phyloP scores from a whole-genome alignment of 257 asterid genomes.

The Eucommia ulmoides region DNA sequence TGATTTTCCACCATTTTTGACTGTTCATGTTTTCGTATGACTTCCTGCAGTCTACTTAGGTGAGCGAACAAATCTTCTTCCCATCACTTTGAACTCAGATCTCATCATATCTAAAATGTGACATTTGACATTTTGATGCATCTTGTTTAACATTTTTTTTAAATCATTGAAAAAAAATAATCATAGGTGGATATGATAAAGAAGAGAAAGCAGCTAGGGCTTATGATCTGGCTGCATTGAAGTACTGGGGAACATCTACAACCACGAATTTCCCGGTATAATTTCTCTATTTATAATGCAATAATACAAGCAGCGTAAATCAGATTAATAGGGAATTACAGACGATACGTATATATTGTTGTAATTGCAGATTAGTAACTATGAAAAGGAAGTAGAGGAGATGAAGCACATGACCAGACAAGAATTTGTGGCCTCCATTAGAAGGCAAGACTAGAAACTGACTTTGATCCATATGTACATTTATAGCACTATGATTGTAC shows the following conservation, averaged over 20 bases:
- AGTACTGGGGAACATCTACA: constrained; percentile 94
- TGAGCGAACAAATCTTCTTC: constrained; percentile 16
- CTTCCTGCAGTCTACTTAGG: constrained; percentile 73
- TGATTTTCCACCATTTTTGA: not conserved
- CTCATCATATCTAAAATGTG: no score
- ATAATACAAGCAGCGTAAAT: no score
- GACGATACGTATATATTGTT: no score
- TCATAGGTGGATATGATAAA: constrained; percentile 84
- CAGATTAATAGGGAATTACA: no score
- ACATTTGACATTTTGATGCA: no score
- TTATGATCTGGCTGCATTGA: constrained; percentile 81
- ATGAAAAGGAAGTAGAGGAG: constrained; percentile 86
- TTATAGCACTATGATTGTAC: no score
- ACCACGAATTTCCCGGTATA: constrained; percentile 84
- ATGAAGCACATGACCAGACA: constrained; percentile 95
- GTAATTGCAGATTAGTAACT: constrained; percentile 56
- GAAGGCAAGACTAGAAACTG: constrained; percentile 70
- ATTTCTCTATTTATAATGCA: no score
- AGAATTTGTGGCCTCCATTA: constrained; percentile 86
- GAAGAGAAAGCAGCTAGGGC: constrained; percentile 97
- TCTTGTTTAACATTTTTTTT: no score
- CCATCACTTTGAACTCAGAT: no score
- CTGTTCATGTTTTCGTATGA: not conserved
- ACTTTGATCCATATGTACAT: no score
- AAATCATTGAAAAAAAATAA: no score